A percentile compares a stretch with the other conserved stretches of the same genome.
Evolutionary conservation across 805 yeast genomes (phyloP).

Genomic region (Myxozyma nipponensis): DNA sequence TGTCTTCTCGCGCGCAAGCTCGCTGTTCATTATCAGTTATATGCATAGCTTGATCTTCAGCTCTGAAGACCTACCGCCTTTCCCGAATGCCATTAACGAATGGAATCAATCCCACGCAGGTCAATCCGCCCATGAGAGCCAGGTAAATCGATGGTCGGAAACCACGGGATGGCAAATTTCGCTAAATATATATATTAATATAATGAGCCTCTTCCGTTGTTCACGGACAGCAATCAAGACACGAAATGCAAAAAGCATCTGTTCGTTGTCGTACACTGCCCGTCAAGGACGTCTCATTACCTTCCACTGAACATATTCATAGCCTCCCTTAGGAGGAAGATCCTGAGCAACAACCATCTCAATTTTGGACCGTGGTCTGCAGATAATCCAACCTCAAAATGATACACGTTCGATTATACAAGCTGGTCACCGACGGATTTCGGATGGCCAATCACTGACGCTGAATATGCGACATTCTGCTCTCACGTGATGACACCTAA

Average conservation of each 20-base stretch:
- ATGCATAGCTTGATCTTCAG: background rate
- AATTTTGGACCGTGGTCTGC: background rate
- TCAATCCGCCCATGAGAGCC: constrained; percentile 57
- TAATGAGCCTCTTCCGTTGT: background rate
- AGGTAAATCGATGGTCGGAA: constrained; percentile 73
- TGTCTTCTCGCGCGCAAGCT: constrained; percentile 66
- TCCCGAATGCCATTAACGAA: constrained; percentile 67
- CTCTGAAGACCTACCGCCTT: constrained; percentile 45
- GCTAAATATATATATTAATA: constrained; percentile 31
- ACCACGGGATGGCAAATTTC: constrained; percentile 81
- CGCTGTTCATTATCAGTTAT: constrained; percentile 40
- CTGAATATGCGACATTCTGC: background rate
- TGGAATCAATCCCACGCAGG: constrained; percentile 69
- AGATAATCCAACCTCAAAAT: too few relatives aligned
- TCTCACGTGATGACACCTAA: too few relatives aligned
- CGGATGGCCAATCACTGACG: background rate
- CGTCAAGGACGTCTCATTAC: too few relatives aligned
- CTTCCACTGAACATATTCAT: constrained; percentile 84
- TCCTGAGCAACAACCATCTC: constrained; percentile 51
- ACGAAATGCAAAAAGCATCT: too few relatives aligned
- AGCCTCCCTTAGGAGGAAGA: constrained; percentile 82
- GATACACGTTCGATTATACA: too few relatives aligned
- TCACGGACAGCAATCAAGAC: too few relatives aligned
- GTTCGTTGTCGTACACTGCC: too few relatives aligned
- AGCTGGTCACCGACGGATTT: background rate